Percentiles rank a stretch among this genome's conserved stretches.
phyloP scores from a whole-genome alignment of 441 rosid species.

The Syzygium malaccense region DNA sequence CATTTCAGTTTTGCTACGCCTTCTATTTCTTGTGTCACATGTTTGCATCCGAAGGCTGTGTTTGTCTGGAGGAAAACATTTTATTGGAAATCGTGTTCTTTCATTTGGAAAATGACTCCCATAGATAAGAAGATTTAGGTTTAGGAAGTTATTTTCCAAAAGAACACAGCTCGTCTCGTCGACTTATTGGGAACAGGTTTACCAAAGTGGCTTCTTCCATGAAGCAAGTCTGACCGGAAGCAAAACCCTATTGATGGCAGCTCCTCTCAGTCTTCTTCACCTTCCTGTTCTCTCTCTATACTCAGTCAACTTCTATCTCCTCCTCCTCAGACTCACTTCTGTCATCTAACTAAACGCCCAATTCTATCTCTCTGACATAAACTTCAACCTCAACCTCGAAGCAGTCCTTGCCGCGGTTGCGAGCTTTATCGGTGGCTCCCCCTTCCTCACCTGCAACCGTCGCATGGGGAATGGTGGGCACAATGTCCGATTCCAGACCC shows the following conservation, averaged over 20 bases:
- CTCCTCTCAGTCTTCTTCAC: not conserved
- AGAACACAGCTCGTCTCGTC: not conserved
- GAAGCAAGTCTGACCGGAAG: not conserved
- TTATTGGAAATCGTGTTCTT: not conserved
- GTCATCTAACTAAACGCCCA: not conserved
- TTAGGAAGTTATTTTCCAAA: not conserved
- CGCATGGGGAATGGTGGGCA: not conserved
- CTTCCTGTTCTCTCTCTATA: not conserved
- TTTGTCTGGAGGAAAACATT: not conserved
- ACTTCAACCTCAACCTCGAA: slow-evolving; percentile 35
- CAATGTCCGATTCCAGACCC: not conserved
- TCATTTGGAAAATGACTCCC: not conserved
- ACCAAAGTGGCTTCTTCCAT: not conserved
- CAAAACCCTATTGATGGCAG: not conserved
- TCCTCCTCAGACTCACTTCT: not conserved
- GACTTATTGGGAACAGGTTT: not conserved
- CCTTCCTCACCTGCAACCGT: not conserved
- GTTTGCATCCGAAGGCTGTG: not conserved
- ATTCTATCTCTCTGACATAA: slow-evolving; percentile 16
- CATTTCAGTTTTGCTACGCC: not conserved
- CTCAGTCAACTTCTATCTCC: not conserved
- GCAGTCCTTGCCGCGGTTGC: slow-evolving; percentile 25
- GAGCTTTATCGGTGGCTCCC: not conserved
- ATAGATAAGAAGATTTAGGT: no score
- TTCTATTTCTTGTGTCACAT: not conserved